phyloP scores from a whole-genome alignment of 768 basidiomycete species.

The Suillus placidus region DNA sequence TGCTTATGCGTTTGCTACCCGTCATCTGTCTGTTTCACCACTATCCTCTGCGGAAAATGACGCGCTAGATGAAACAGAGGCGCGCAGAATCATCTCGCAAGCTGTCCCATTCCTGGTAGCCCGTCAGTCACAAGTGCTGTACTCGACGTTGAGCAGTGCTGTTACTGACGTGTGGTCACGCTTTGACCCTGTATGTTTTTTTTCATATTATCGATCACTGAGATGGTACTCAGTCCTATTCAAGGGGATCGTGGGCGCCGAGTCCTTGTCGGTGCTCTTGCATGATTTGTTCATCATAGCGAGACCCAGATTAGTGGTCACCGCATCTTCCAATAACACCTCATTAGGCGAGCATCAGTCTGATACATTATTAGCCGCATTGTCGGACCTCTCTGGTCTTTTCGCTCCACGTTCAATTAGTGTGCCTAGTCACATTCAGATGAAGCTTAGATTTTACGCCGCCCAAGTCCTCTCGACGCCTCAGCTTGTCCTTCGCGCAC shows the following conservation, averaged over 20 bases:
- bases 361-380: conserved; percentile 22
- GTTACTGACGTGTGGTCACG: conserved; percentile 71
- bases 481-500: conserved; percentile 37
- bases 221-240: conserved; percentile 17
- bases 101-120: conserved; percentile 69
- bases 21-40: conserved; percentile 61
- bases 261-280: conserved; percentile 55
- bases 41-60: conserved; percentile 47
- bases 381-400: conserved; percentile 30
- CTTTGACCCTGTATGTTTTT: conserved; percentile 43
- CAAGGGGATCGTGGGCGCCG: conserved; percentile 39
- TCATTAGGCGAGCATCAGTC: conserved; percentile 19
- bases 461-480: conserved; percentile 61
- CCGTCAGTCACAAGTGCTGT: conserved; percentile 56
- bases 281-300: conserved; percentile 56
- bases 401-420: conserved; percentile 25
- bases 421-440: conserved; percentile 45
- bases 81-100: conserved; percentile 48
- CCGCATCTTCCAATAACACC: background rate
- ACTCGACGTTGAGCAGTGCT: conserved; percentile 51
- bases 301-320: conserved; percentile 43
- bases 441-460: conserved; percentile 73
- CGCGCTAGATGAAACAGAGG: conserved; percentile 48
- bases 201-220: background rate
- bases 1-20: conserved; percentile 68